Percentiles rank a stretch among this genome's conserved stretches.
Conservation (phyloP, 1,284 basidiomycete genomes). For the Tilletia indica region DNA sequence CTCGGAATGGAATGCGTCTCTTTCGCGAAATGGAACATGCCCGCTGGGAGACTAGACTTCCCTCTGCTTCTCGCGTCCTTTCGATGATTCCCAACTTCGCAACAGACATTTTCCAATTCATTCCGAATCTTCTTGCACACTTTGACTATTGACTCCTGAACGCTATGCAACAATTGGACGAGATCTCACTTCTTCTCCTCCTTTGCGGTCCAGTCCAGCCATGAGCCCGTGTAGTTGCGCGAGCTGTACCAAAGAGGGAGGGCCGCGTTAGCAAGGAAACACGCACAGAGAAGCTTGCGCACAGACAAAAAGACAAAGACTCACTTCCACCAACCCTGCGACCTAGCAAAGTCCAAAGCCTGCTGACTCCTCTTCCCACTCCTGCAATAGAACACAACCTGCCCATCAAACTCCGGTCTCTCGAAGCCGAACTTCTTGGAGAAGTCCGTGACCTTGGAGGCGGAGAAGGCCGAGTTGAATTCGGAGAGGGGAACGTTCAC, state of each 20-base stretch:
- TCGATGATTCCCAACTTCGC: no score
- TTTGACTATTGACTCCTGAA: no score
- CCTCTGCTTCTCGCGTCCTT: no score
- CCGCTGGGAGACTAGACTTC: no score
- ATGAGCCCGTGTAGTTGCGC: slow-evolving; percentile 31
- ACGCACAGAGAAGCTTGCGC: not conserved
- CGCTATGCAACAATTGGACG: no score
- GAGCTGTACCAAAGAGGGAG: slow-evolving; percentile 6
- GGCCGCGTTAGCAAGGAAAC: not conserved
- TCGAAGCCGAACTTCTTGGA: slow-evolving; percentile 70
- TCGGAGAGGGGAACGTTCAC: slow-evolving; percentile 87
- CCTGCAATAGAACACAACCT: slow-evolving; percentile 90
- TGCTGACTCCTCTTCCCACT: slow-evolving; percentile 80
- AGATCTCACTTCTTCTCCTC: slow-evolving; percentile 20
- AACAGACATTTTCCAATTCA: no score
- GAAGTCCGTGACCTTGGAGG: slow-evolving; percentile 61
- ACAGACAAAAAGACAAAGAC: slow-evolving; percentile 41
- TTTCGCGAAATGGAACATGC: no score
- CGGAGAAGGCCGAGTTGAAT: slow-evolving; percentile 70
- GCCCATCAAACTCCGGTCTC: slow-evolving; percentile 74
- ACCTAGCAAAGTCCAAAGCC: slow-evolving; percentile 78
- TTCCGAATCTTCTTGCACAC: no score
- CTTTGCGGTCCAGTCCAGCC: slow-evolving; percentile 38
- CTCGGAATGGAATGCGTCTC: not conserved
- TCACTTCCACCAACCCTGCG: slow-evolving; percentile 80